Evolutionary conservation across 1,284 basidiomycete genomes (phyloP), one percentile per base, ranked within the genome.

Genomic region (Microbotryum intermedium): DNA sequence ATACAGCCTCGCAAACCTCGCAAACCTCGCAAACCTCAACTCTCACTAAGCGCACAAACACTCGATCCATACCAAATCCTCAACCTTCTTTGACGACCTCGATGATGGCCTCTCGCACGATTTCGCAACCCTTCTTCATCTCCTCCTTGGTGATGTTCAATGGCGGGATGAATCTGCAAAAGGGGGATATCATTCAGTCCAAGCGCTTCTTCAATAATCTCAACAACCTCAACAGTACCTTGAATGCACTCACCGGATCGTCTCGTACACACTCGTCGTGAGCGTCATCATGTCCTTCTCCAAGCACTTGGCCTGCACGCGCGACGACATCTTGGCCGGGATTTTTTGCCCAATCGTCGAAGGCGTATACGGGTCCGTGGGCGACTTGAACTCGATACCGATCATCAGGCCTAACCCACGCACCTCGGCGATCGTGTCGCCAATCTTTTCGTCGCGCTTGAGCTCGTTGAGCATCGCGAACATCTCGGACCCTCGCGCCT

Each of bases 231-330:
- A 9, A 47, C 48, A 47, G 48, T 30, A 18, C 53, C 43, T 30
- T 18, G 13, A 11, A 39, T 39, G 39, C 6, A 67, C 64, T 30
- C 20, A 64, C 62, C 65, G 62, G 21, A 67, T 60, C 11, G 57
- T 61, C 46, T 70, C 53, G 43, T 71, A 66, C n/a, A 65, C 61
- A 61, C 84, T 87, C 34, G 87, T 89, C 25, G 87, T 88, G 65
- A 90, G 76, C 46, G 91, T 82, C 62, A 92, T 74, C 79, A 93
- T 76, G 46, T 86, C 88, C 74, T 87, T 85, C 73, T 90, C 87
- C 61, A 90, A 78, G 75, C 90, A 91, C 72, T 83, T 84, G 74
- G 83, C 82, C 68, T 87, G 82, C 13, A 95, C 83, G n/a, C 85
- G 79, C 62, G 79, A 79, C 18, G 89, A 85, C 63, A 93, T 79